A percentile compares a stretch with the other conserved stretches of the same genome.
phyloP scores from a whole-genome alignment of 106 monocot genomes.

The Acorus calamus region DNA sequence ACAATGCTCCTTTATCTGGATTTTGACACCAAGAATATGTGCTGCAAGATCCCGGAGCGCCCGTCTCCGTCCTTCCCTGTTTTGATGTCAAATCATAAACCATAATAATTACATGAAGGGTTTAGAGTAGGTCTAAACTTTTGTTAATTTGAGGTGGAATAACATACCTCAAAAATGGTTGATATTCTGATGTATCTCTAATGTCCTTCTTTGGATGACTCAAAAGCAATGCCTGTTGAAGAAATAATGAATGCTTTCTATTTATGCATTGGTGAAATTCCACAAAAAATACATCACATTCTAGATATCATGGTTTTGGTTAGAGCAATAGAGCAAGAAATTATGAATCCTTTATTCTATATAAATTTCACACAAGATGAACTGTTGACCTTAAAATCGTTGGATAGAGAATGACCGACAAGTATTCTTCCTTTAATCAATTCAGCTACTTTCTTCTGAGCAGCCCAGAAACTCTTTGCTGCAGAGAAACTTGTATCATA shows the following conservation, averaged over 20 bases:
- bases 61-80: slow-evolving; percentile 43
- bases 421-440: slow-evolving; percentile 71
- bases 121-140: too few relatives aligned
- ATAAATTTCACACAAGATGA: too few relatives aligned
- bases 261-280: too few relatives aligned
- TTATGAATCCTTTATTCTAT: too few relatives aligned
- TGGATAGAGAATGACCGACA: slow-evolving; percentile 89
- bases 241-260: too few relatives aligned
- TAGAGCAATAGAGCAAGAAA: too few relatives aligned
- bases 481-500: slow-evolving; percentile 2
- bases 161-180: slow-evolving; percentile 45
- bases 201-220: slow-evolving; percentile 71
- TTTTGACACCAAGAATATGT: slow-evolving; percentile 63
- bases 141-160: neutral
- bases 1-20: slow-evolving; percentile 78
- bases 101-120: slow-evolving; percentile 1
- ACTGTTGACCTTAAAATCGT: slow-evolving; percentile 72
- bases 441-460: slow-evolving; percentile 73
- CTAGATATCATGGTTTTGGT: neutral
- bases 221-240: slow-evolving; percentile 49
- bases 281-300: neutral
- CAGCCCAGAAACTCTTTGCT: slow-evolving; percentile 68
- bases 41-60: slow-evolving; percentile 70
- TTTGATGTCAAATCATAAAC: neutral
- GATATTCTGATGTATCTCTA: slow-evolving; percentile 72